Evolutionary conservation across 495 filamentous ascomycete genomes (phyloP), one percentile per base, ranked within the genome.

Genomic region (Talaromyces nanjingensis): DNA sequence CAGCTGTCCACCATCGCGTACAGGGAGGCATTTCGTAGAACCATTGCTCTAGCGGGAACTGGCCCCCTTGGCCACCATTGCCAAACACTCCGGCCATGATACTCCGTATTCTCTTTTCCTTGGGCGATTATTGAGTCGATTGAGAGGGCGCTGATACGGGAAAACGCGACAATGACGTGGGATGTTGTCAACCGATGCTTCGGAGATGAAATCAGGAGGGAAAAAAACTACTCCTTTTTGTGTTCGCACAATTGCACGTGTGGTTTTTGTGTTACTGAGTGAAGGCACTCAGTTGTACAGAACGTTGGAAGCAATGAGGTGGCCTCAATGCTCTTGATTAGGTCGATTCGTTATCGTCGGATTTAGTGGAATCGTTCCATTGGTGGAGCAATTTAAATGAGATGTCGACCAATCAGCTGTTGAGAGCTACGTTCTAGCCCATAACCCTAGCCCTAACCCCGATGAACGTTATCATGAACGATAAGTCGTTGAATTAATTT

Each of bases 21-120:
- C 93, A 94, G 24, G 93, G 86, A 2, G 96, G 94, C 89, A 97
- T 96, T 76, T 98, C 93, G 76, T 88, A 96, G 77, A 96, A 97
- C 93, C 94, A 97, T 71, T 92, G 89, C 76, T 97, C 93, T 7
- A 97, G 83, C 25, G 92, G 93, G 68, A 94, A 90, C 65, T 89
- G 87, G 64, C 83, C 85, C 55, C 81, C 75, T 57, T 81, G 73
- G 78, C 88, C 76, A 47, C 75, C 78, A 70, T 81, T 81, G 62
- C 75, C 78, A 74, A 75, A 81, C 53, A 79, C 67, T 20, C 74
- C 78, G 53, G 77, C 78, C 78, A 81, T 81, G 58, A 57, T 31
- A 9, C 29, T 3, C 49, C 3, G n/a, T 12, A 8, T 14, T 27
- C 3, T 55, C 3, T 55, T 8, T 60, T 25, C 18, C 20, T 29